Conservation (phyloP, 805 yeast species). For the Ogataea zsoltii region DNA sequence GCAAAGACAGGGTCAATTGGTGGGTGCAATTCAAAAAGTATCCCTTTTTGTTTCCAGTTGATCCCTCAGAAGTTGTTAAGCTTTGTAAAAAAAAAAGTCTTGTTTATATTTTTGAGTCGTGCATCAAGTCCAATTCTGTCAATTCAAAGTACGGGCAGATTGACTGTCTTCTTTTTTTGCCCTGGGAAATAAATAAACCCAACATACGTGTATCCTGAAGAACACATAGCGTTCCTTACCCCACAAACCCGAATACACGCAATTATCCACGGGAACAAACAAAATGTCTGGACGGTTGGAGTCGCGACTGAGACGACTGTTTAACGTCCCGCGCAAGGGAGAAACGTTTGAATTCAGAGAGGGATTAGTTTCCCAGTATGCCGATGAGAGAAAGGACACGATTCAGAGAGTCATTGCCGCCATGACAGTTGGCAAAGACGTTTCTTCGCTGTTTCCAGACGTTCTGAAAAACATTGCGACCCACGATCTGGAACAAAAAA, state of each 20-base stretch:
- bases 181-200: too few species aligned
- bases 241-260: neutral
- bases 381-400: conserved; percentile 93
- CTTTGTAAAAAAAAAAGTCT: too few species aligned
- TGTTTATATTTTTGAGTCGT: too few species aligned
- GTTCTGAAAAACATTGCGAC: conserved; percentile 96
- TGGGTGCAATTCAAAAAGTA: too few species aligned
- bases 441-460: conserved; percentile 91
- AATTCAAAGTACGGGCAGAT: too few species aligned
- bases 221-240: too few species aligned
- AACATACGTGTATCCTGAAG: too few species aligned
- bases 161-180: too few species aligned
- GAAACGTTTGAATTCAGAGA: conserved; percentile 89
- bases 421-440: conserved; percentile 98
- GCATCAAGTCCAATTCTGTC: too few species aligned
- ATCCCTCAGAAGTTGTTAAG: too few species aligned
- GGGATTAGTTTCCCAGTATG: conserved; percentile 93
- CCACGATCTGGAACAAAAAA: conserved; percentile 94
- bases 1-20: neutral
- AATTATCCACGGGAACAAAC: neutral
- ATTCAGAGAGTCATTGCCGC: conserved; percentile 96
- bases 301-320: conserved; percentile 53
- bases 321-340: conserved; percentile 59
- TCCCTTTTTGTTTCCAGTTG: neutral
- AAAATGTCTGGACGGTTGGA: conserved; percentile 39